Conservation (phyloP, 2,329 filamentous ascomycete genomes). For the Neonectria sp. region DNA sequence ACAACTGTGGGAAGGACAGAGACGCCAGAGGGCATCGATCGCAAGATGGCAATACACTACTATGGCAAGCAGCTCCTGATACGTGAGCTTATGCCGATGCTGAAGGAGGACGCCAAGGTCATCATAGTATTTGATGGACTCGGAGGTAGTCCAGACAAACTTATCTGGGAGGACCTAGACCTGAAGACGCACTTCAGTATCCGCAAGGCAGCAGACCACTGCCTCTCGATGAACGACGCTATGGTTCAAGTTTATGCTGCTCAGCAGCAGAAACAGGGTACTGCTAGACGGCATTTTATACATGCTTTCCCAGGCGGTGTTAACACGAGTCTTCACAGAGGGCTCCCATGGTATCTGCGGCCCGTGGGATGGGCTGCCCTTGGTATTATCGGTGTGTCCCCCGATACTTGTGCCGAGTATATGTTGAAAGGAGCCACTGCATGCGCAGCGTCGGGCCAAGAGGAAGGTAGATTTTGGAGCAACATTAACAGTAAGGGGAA, state of each 20-base stretch:
- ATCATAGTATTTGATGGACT: constrained; percentile 55
- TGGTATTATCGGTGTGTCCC: constrained; percentile 40
- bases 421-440: constrained; percentile 45
- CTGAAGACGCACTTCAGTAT: constrained; percentile 54
- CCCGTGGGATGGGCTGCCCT: constrained; percentile 11
- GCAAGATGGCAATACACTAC: constrained; percentile 62
- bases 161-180: constrained; percentile 59
- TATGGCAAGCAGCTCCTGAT: constrained; percentile 62
- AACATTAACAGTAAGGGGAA: constrained; percentile 50
- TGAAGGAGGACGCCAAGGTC: constrained; percentile 56
- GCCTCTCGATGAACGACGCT: constrained; percentile 56
- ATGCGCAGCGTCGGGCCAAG: constrained; percentile 20
- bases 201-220: constrained; percentile 53
- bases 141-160: constrained; percentile 50
- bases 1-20: constrained; percentile 55
- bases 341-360: constrained; percentile 52
- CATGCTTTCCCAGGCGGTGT: constrained; percentile 60
- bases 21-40: constrained; percentile 61
- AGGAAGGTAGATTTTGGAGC: constrained; percentile 46
- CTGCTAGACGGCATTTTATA: constrained; percentile 51
- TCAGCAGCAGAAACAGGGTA: constrained; percentile 39
- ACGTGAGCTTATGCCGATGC: constrained; percentile 54
- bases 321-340: constrained; percentile 47
- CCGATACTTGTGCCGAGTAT: constrained; percentile 48
- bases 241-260: constrained; percentile 54